phyloP scores from a whole-genome alignment of 2,329 filamentous ascomycete species.

The Ophiocordyceps camponoti-rufipedis region DNA sequence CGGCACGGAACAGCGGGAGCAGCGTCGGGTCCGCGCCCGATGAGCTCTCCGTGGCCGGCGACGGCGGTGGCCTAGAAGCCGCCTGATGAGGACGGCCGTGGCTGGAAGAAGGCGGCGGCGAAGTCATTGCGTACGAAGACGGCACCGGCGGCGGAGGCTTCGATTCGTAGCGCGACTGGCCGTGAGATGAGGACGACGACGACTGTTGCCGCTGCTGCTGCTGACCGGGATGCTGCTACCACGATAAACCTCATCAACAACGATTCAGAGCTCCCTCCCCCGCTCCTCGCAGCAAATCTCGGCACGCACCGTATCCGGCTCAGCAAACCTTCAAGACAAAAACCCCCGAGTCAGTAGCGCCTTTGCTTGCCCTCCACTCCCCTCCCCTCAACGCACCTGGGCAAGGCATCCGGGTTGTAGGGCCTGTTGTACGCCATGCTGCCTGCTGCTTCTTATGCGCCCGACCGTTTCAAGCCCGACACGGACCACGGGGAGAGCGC shows the following conservation, averaged over 20 bases:
- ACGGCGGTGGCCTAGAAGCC: slow-evolving; percentile 42
- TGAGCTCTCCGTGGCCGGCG: slow-evolving; percentile 34
- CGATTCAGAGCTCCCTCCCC: too few relatives aligned
- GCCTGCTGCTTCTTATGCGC: not conserved
- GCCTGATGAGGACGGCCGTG: slow-evolving; percentile 3
- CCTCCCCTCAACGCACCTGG: slow-evolving; percentile 45
- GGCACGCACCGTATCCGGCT: slow-evolving; percentile 47
- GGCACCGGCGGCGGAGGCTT: slow-evolving; percentile 22
- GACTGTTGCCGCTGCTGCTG: not conserved
- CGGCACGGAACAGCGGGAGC: slow-evolving; percentile 71
- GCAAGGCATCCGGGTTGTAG: slow-evolving; percentile 88
- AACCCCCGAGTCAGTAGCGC: slow-evolving; percentile 3
- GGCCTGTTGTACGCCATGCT: slow-evolving; percentile 86
- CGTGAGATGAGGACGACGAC: slow-evolving; percentile 2
- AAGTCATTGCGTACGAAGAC: not conserved
- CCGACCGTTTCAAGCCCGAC: not conserved
- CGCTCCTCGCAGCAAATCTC: not conserved
- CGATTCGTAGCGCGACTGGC: slow-evolving; percentile 24
- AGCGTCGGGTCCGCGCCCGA: slow-evolving; percentile 50
- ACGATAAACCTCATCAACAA: too few relatives aligned
- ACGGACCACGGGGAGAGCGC: not conserved
- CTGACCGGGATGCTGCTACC: too few relatives aligned
- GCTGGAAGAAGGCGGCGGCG: not conserved
- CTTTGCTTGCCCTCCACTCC: slow-evolving; percentile 6
- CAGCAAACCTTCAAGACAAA: slow-evolving; percentile 40